These are phyloP conservation scores for Phytopythium aichiense DNA, from an alignment of 352 stramenopile genomes.

Conservation along the genomic window DNA sequence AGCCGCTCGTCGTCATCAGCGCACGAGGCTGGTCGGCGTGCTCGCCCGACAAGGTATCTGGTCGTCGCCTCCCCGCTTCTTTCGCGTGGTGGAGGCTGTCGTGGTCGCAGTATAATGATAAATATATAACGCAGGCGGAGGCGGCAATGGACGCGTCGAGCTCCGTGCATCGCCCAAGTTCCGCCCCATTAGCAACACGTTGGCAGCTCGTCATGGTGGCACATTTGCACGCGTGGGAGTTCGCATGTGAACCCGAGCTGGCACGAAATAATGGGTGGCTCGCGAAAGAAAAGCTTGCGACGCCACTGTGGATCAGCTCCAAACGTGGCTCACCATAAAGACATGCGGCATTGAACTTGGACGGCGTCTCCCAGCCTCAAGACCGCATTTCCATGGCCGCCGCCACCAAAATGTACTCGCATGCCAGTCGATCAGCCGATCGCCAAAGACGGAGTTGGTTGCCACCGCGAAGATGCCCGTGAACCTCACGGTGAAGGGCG, in stretches of 20 bases:
- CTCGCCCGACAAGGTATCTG: background rate
- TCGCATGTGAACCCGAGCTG: background rate
- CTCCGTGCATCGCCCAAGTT: background rate
- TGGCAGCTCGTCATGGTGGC: background rate
- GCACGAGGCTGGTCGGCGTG: background rate
- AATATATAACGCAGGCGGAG: background rate
- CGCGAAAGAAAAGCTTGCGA: background rate
- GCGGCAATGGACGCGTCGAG: background rate
- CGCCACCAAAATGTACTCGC: background rate
- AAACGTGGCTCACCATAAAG: no score
- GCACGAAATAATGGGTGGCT: background rate
- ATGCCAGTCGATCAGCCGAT: no score
- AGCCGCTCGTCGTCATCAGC: background rate
- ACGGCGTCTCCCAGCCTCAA: background rate
- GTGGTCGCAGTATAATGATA: background rate
- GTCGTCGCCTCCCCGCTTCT: background rate
- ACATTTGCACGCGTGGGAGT: no score
- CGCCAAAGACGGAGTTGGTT: no score
- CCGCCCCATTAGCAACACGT: background rate
- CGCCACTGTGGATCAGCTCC: no score
- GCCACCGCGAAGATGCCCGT: no score
- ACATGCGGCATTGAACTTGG: background rate
- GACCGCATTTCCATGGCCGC: background rate
- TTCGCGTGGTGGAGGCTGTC: background rate
- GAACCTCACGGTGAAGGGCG: no score